Evolutionary conservation across 352 stramenopile genomes (phyloP).

Genomic region (Aphanomyces stellatus): DNA sequence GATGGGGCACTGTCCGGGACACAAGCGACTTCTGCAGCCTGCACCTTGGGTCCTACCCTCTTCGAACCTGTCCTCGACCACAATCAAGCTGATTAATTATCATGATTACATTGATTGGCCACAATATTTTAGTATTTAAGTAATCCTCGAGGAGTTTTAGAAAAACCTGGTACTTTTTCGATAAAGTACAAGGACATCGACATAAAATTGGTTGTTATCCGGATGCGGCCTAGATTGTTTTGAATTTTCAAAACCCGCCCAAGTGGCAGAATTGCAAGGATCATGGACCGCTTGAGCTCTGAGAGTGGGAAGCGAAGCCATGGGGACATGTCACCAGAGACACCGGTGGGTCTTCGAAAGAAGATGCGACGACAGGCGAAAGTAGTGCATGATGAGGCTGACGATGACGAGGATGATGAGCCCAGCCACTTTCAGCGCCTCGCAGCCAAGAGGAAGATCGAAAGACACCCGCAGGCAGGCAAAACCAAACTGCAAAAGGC

Average conservation of each 20-base stretch:
- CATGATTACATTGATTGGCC: too few species aligned
- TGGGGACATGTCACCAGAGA: slow-evolving; percentile 2
- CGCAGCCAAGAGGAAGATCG: neutral
- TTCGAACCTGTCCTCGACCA: too few species aligned
- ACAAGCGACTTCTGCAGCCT: too few species aligned
- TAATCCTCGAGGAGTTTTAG: too few species aligned
- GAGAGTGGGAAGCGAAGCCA: neutral
- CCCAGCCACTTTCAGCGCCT: neutral
- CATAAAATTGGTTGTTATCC: neutral
- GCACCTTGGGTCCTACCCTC: too few species aligned
- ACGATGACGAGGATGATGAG: neutral
- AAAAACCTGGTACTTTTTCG: slow-evolving; percentile 4
- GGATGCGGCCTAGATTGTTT: neutral
- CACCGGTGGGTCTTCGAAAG: slow-evolving; percentile 1
- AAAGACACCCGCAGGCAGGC: neutral
- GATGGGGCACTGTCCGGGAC: too few species aligned
- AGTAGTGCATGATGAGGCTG: slow-evolving; percentile 1
- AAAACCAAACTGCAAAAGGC: neutral
- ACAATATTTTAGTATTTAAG: too few species aligned
- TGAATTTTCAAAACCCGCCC: slow-evolving; percentile 10
- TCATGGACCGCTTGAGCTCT: neutral
- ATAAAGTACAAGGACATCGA: neutral
- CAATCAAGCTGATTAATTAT: too few species aligned
- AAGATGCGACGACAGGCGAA: neutral
- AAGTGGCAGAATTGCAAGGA: too few species aligned